phyloP scores from a whole-genome alignment of 2,329 filamentous ascomycete species.

The Cladosporium cucumerinum region DNA sequence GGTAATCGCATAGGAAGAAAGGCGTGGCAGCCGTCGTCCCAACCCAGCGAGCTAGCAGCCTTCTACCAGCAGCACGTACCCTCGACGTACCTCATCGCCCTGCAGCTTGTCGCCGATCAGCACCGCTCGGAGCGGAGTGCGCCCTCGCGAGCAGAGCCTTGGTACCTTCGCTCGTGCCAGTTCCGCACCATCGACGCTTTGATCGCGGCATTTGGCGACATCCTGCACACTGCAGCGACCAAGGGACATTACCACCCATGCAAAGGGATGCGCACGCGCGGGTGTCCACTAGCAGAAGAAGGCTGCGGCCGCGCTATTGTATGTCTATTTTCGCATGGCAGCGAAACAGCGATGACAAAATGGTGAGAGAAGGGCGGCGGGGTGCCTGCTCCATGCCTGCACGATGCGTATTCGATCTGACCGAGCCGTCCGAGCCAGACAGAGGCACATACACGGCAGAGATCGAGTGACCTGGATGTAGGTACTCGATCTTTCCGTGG shows the following conservation, averaged over 20 bases:
- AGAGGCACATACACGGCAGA: neutral
- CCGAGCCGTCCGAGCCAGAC: neutral
- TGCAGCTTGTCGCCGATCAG: neutral
- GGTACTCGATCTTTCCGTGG: neutral
- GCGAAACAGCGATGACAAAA: neutral
- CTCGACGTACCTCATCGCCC: neutral
- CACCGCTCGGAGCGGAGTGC: neutral
- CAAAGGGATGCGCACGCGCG: neutral
- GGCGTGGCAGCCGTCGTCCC: constrained; percentile 1
- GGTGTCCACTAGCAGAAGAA: neutral
- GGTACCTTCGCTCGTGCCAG: neutral
- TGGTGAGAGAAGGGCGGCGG: neutral
- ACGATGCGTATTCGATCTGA: neutral
- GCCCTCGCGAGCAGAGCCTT: neutral
- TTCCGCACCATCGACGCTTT: neutral
- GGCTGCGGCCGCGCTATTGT: neutral
- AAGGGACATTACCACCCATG: neutral
- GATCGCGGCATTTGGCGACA: neutral
- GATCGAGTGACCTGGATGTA: neutral
- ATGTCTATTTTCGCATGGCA: neutral
- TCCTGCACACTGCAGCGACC: neutral
- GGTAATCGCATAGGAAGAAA: constrained; percentile 1
- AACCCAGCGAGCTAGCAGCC: neutral
- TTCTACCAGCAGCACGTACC: neutral
- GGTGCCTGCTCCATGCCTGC: neutral